These are phyloP conservation scores for Zea luxurians DNA, from an alignment of 176 grass and related monocot genomes.

Conservation along the genomic window DNA sequence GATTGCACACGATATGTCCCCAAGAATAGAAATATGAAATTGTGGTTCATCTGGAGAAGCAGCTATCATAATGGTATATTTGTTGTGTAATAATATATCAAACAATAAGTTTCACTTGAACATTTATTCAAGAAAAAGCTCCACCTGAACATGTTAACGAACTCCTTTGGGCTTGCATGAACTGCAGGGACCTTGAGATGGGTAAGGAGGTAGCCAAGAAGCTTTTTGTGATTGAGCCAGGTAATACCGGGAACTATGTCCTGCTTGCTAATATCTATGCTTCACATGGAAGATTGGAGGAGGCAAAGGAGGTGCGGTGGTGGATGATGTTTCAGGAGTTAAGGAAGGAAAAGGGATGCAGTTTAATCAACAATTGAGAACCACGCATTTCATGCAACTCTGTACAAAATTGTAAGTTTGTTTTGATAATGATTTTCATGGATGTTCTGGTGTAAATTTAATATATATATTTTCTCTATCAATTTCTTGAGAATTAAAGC, in stretches of 20 bases:
- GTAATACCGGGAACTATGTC: conserved; percentile 56
- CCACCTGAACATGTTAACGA: too few relatives aligned
- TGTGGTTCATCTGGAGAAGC: neutral
- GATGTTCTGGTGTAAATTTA: too few relatives aligned
- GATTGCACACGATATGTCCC: too few relatives aligned
- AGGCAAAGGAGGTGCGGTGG: conserved; percentile 48
- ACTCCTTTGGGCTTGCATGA: too few relatives aligned
- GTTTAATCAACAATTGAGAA: conserved; percentile 40
- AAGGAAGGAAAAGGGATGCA: conserved; percentile 48
- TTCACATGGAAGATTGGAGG: conserved; percentile 46
- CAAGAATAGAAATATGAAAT: neutral
- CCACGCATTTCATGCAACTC: too few relatives aligned
- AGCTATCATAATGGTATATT: neutral
- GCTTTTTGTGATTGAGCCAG: conserved; percentile 52
- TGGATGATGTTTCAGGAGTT: conserved; percentile 41
- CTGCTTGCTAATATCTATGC: conserved; percentile 56
- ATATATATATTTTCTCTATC: too few relatives aligned
- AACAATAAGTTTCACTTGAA: too few relatives aligned
- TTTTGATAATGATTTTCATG: too few relatives aligned
- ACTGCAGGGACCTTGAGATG: too few relatives aligned
- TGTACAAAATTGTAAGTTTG: too few relatives aligned
- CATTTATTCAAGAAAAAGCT: too few relatives aligned
- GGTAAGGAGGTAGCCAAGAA: conserved; percentile 33
- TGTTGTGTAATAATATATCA: neutral
- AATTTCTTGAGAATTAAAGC: too few relatives aligned